A percentile compares a stretch with the other conserved stretches of the same genome.
These are phyloP conservation scores for Trypanosoma boissoni DNA, from an alignment of 208 protist genomes.

Conservation along the genomic window DNA sequence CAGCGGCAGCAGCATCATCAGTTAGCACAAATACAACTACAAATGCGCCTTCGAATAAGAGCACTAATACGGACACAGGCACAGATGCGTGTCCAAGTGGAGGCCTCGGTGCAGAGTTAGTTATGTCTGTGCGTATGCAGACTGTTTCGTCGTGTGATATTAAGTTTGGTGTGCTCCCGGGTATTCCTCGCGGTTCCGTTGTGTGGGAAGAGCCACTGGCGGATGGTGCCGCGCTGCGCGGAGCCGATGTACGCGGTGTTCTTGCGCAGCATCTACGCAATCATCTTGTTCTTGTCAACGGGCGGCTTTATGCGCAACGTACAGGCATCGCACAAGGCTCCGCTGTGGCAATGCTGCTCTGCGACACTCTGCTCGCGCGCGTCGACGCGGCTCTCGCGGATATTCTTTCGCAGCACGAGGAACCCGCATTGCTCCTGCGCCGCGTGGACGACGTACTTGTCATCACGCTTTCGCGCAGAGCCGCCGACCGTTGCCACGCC, in stretches of 20 bases:
- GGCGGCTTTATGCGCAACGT: conserved; percentile 44
- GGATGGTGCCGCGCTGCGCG: conserved; percentile 22
- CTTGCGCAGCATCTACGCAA: conserved; percentile 40
- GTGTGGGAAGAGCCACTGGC: conserved; percentile 26
- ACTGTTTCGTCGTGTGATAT: conserved; percentile 27
- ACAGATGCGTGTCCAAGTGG: no score
- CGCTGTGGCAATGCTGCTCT: conserved; percentile 74
- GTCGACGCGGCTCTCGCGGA: conserved; percentile 24
- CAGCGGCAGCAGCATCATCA: no score
- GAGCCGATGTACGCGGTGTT: conserved; percentile 31
- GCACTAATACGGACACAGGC: no score
- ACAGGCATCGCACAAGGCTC: conserved; percentile 71
- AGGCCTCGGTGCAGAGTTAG: neutral
- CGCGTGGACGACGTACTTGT: conserved; percentile 81
- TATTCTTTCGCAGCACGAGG: conserved; percentile 33
- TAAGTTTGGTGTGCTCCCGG: conserved; percentile 17
- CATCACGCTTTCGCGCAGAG: conserved; percentile 45
- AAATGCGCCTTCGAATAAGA: no score
- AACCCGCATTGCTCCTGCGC: conserved; percentile 51
- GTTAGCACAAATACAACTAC: no score
- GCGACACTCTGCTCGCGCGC: conserved; percentile 45
- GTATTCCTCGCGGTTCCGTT: conserved; percentile 45
- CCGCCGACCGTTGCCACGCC: conserved; percentile 38
- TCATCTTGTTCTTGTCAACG: conserved; percentile 44
- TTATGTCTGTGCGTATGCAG: conserved; percentile 4